Percentiles rank a stretch among this genome's conserved stretches.
phyloP scores from a whole-genome alignment of 805 yeast species.

The Hanseniaspora occidentalis region DNA sequence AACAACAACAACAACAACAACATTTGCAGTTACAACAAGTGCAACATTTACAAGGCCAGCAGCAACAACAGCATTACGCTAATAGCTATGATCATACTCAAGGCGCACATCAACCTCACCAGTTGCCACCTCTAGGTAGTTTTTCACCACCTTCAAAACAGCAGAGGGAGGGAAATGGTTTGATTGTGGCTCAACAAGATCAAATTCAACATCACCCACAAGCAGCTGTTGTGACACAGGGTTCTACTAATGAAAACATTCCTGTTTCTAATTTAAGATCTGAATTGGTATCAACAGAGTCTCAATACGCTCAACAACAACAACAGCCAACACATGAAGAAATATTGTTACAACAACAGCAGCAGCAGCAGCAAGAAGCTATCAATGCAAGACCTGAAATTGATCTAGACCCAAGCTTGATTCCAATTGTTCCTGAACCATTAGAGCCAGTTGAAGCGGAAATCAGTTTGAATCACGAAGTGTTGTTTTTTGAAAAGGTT shows the following conservation, averaged over 20 bases:
- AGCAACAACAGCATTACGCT: slow-evolving; percentile 9
- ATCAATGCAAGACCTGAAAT: slow-evolving; percentile 26
- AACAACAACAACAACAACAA: slow-evolving; percentile 2
- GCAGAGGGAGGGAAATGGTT: slow-evolving; percentile 12
- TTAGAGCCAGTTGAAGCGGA: slow-evolving; percentile 41
- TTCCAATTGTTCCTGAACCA: slow-evolving; percentile 83
- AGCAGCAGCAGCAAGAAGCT: slow-evolving; percentile 15
- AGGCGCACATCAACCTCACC: slow-evolving; percentile 12
- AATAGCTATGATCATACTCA: slow-evolving; percentile 3
- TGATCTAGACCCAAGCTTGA: slow-evolving; percentile 50
- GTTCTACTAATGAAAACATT: slow-evolving; percentile 16
- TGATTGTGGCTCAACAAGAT: slow-evolving; percentile 11
- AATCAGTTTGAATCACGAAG: slow-evolving; percentile 68
- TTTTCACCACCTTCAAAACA: slow-evolving; percentile 25
- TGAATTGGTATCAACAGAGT: slow-evolving; percentile 18
- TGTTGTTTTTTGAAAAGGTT: slow-evolving; percentile 82
- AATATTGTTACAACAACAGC: slow-evolving; percentile 11
- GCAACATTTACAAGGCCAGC: slow-evolving; percentile 7
- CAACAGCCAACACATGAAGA: slow-evolving; percentile 20
- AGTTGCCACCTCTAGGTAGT: slow-evolving; percentile 26
- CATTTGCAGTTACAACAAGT: slow-evolving; percentile 2
- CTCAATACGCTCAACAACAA: slow-evolving; percentile 13
- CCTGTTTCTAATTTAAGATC: slow-evolving; percentile 27
- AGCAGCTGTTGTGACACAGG: slow-evolving; percentile 9
- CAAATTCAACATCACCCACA: slow-evolving; percentile 24